A percentile compares a stretch with the other conserved stretches of the same genome.
Conservation (phyloP, 345 rosid genomes). For the Carallia brachiata region DNA sequence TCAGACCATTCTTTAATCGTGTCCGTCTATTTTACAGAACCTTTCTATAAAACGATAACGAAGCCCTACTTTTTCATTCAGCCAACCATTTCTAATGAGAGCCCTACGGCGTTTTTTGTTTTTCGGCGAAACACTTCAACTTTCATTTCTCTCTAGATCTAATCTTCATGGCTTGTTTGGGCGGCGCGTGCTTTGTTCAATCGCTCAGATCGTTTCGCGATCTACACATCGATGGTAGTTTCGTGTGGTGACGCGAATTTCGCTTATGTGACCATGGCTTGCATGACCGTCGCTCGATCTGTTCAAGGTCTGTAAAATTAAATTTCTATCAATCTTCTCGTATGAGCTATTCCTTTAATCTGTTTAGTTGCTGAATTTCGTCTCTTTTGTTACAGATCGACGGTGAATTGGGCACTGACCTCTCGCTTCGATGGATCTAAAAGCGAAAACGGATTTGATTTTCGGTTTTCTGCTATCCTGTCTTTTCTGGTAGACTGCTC, state of each 20-base stretch:
- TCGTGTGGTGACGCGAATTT: not conserved
- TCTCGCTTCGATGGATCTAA: no score
- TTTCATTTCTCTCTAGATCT: conserved; percentile 12
- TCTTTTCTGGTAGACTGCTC: no score
- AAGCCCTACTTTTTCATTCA: not conserved
- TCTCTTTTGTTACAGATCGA: no score
- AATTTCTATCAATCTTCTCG: not conserved
- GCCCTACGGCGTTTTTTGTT: no score
- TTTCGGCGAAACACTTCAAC: fast-evolving
- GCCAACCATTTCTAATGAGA: fast-evolving
- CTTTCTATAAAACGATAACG: conserved; percentile 18
- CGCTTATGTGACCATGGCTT: not conserved
- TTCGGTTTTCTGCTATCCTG: no score
- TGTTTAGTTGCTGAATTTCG: no score
- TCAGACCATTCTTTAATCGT: conserved; percentile 7
- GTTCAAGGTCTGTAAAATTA: not conserved
- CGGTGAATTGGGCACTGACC: no score
- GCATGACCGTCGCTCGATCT: not conserved
- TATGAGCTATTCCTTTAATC: not conserved
- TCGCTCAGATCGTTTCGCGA: conserved; percentile 3
- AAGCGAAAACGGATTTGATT: no score
- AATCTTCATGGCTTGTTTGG: not conserved
- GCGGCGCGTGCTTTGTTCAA: not conserved
- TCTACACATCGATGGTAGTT: conserved; percentile 15
- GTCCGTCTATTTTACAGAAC: conserved; percentile 30